These are phyloP conservation scores for Lactarius evosmus DNA, from an alignment of 768 basidiomycete genomes.

Conservation along the genomic window DNA sequence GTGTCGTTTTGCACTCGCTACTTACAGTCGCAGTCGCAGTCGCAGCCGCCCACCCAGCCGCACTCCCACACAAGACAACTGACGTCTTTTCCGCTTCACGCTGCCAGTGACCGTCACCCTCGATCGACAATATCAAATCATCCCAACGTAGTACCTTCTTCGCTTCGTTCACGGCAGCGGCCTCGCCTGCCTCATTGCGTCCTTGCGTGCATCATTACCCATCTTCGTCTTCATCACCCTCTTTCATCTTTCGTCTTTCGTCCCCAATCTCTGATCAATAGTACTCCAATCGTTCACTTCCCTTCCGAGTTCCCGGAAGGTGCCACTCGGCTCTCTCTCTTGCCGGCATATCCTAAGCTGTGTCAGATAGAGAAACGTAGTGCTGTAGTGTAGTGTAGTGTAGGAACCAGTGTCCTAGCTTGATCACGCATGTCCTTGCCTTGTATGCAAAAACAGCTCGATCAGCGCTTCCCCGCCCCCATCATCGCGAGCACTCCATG, in stretches of 20 bases:
- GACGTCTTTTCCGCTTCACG: neutral
- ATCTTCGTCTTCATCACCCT: conserved; percentile 2
- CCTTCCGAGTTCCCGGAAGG: neutral
- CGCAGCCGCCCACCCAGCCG: too few species aligned
- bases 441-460: neutral
- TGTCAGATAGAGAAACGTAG: too few species aligned
- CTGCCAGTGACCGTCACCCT: conserved; percentile 1
- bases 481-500: neutral
- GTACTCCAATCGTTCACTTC: too few species aligned
- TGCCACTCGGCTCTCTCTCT: too few species aligned
- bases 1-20: neutral
- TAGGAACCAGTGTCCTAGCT: conserved; percentile 8
- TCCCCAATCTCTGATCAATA: neutral
- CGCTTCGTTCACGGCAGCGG: neutral
- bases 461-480: conserved; percentile 5
- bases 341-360: too few species aligned
- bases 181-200: conserved; percentile 20
- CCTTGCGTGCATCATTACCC: conserved; percentile 18
- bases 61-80: too few species aligned
- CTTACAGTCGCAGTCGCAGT: too few species aligned
- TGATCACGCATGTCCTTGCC: neutral
- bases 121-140: neutral
- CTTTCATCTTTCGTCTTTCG: neutral
- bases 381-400: neutral
- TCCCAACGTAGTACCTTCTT: neutral